phyloP scores from a whole-genome alignment of 2,329 filamentous ascomycete species.

The Hypoxylon sp. region DNA sequence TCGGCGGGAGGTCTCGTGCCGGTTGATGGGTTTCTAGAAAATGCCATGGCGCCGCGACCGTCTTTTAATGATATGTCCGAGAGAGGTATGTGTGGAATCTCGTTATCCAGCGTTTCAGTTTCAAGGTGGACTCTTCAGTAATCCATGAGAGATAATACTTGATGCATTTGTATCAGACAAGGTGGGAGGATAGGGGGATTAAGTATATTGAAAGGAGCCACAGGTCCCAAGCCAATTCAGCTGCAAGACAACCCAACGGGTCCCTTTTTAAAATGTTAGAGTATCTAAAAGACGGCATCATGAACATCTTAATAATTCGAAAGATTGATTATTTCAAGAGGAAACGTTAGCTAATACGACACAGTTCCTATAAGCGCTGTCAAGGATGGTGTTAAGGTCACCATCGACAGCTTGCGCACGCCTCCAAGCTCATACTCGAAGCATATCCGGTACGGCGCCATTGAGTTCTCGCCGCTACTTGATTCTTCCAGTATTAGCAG shows the following conservation, averaged over 20 bases:
- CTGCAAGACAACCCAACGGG: neutral
- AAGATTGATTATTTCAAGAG: neutral
- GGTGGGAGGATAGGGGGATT: too few relatives aligned
- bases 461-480: slow-evolving; percentile 84
- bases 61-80: slow-evolving; percentile 83
- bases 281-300: too few relatives aligned
- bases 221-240: neutral
- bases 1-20: slow-evolving; percentile 83
- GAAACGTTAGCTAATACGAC: slow-evolving; percentile 9
- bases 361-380: slow-evolving; percentile 60
- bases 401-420: slow-evolving; percentile 76
- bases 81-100: slow-evolving; percentile 47
- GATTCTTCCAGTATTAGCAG: slow-evolving; percentile 92
- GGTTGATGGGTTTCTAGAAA: slow-evolving; percentile 80
- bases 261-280: too few relatives aligned
- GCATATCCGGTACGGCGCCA: slow-evolving; percentile 82
- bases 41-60: slow-evolving; percentile 81
- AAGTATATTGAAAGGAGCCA: neutral
- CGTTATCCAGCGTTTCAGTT: too few relatives aligned
- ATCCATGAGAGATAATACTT: too few relatives aligned
- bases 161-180: too few relatives aligned
- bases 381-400: slow-evolving; percentile 57
- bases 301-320: neutral
- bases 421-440: slow-evolving; percentile 82
- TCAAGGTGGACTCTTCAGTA: too few relatives aligned